Percentiles rank a stretch among this genome's conserved stretches.
These are phyloP conservation scores for Coemansia aciculifera DNA, from an alignment of 192 early-diverging fungal genomes.

Conservation along the genomic window DNA sequence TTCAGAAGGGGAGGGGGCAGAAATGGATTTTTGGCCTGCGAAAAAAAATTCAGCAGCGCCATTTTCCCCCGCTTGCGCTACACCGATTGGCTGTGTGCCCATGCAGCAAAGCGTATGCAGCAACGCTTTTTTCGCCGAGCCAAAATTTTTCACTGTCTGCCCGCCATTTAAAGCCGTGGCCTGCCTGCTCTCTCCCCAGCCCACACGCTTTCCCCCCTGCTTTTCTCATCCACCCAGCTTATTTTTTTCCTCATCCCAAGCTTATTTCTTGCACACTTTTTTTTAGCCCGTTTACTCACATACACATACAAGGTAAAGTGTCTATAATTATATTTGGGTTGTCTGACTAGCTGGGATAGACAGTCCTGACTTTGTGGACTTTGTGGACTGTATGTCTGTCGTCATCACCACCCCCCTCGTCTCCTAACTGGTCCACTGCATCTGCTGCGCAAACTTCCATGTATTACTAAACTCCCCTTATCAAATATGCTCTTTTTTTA, in stretches of 20 bases:
- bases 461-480: neutral
- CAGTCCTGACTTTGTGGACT: neutral
- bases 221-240: constrained; percentile 11
- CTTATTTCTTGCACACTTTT: constrained; percentile 14
- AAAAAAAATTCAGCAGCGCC: constrained; percentile 18
- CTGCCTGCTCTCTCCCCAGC: constrained; percentile 27
- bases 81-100: constrained; percentile 14
- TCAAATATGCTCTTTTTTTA: neutral
- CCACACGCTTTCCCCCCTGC: constrained; percentile 18
- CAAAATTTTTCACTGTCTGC: constrained; percentile 20
- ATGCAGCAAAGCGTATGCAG: constrained; percentile 8
- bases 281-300: neutral
- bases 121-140: constrained; percentile 10
- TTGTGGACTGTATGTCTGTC: constrained; percentile 1
- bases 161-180: constrained; percentile 30
- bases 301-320: constrained; percentile 22
- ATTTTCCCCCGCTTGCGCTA: constrained; percentile 10
- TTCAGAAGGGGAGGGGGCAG: neutral
- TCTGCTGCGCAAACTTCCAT: constrained; percentile 8
- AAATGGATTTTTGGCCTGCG: constrained; percentile 10
- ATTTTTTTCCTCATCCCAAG: neutral
- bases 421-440: neutral
- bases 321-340: neutral
- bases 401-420: constrained; percentile 4
- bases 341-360: neutral